Percentiles rank a stretch among this genome's conserved stretches.
These are phyloP conservation scores for Lunasporangiospora selenospora DNA, from an alignment of 192 early-diverging fungal genomes.

Conservation along the genomic window DNA sequence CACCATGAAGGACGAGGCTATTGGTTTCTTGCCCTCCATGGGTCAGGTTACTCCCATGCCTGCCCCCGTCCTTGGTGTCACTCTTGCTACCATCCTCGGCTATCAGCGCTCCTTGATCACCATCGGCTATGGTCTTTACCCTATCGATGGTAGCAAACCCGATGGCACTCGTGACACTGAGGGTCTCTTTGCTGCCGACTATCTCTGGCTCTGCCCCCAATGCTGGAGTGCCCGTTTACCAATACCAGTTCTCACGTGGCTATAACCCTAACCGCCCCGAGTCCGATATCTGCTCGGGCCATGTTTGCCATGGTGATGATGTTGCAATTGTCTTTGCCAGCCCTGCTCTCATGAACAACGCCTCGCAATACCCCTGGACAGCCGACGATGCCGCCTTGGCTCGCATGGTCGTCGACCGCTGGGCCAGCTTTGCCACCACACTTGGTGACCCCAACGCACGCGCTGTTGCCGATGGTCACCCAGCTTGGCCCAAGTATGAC, in stretches of 20 bases:
- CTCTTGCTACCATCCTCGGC: constrained; percentile 28
- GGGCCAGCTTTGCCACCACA: constrained; percentile 30
- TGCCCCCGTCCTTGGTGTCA: constrained; percentile 23
- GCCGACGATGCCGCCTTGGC: constrained; percentile 39
- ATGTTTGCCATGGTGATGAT: constrained; percentile 50
- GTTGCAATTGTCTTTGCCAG: constrained; percentile 48
- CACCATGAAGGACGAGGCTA: constrained; percentile 47
- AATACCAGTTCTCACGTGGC: constrained; percentile 42
- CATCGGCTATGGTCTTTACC: constrained; percentile 21
- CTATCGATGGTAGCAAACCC: constrained; percentile 30
- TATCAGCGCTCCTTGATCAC: constrained; percentile 44
- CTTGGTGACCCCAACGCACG: constrained; percentile 36
- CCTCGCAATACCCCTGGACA: constrained; percentile 35
- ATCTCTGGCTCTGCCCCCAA: constrained; percentile 41
- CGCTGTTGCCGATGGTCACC: constrained; percentile 17
- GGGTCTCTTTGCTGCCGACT: constrained; percentile 32
- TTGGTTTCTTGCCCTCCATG: constrained; percentile 44
- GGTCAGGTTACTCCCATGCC: constrained; percentile 43
- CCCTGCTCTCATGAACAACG: constrained; percentile 38
- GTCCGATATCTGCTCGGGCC: constrained; percentile 20
- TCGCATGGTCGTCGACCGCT: constrained; percentile 43
- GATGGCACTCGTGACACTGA: constrained; percentile 34
- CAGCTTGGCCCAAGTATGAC: constrained; percentile 35
- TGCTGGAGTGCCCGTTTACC: constrained; percentile 31
- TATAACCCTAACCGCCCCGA: constrained; percentile 34